phyloP scores from a whole-genome alignment of 306 rosid genomes.

The Inga laurina region DNA sequence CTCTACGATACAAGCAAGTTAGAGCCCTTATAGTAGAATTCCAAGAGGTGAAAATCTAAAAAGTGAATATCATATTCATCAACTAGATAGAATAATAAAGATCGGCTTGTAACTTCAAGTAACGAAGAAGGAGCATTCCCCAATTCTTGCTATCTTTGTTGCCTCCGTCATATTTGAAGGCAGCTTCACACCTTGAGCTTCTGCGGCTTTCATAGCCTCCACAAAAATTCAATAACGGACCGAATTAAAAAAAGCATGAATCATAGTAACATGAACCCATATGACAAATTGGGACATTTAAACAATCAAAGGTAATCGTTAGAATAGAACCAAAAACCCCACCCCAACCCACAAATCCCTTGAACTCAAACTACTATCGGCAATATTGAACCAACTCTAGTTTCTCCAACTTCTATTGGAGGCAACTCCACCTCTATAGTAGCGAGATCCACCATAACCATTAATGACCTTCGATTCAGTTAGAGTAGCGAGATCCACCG shows the following conservation, averaged over 20 bases:
- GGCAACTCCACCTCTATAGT: too few species aligned
- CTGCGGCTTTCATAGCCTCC: constrained; percentile 69
- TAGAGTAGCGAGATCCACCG: too few species aligned
- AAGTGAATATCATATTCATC: background rate
- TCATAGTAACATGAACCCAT: too few species aligned
- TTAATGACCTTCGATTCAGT: too few species aligned
- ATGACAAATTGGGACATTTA: too few species aligned
- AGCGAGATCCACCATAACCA: too few species aligned
- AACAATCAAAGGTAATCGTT: too few species aligned
- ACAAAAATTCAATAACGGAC: constrained; percentile 63
- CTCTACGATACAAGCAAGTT: constrained; percentile 1
- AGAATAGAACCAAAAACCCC: too few species aligned
- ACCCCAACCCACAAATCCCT: too few species aligned
- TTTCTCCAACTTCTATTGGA: too few species aligned
- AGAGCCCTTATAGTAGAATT: background rate
- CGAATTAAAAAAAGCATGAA: constrained; percentile 37
- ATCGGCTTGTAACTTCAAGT: constrained; percentile 67
- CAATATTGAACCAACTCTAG: too few species aligned
- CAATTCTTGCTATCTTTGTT: constrained; percentile 64
- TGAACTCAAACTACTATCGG: too few species aligned
- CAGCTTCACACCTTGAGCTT: constrained; percentile 60
- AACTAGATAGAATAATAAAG: background rate
- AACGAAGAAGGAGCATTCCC: constrained; percentile 67
- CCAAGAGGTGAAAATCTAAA: background rate
- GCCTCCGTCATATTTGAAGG: constrained; percentile 84